Conservation (phyloP, 495 filamentous ascomycete genomes). For the Evansstolkia leycettana region DNA sequence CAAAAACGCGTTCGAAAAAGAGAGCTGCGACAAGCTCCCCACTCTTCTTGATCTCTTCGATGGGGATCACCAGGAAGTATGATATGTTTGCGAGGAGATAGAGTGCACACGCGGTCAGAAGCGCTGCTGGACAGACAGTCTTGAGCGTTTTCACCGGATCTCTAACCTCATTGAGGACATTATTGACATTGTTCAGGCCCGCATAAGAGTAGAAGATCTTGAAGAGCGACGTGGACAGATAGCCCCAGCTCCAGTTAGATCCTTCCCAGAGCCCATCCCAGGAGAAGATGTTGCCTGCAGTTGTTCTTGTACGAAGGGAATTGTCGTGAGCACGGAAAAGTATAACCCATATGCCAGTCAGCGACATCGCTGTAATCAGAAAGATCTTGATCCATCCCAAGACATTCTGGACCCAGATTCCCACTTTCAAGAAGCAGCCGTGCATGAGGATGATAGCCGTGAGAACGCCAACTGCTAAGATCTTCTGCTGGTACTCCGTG, state of each 20-base stretch:
- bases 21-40: slow-evolving; percentile 57
- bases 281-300: slow-evolving; percentile 2
- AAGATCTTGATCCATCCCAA: slow-evolving; percentile 37
- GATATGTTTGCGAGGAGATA: slow-evolving; percentile 62
- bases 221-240: slow-evolving; percentile 53
- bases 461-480: slow-evolving; percentile 22
- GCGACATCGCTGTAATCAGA: slow-evolving; percentile 28
- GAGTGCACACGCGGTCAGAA: slow-evolving; percentile 46
- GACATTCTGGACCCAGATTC: slow-evolving; percentile 33
- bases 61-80: slow-evolving; percentile 55
- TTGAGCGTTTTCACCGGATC: slow-evolving; percentile 55
- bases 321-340: slow-evolving; percentile 13
- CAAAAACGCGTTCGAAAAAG: slow-evolving; percentile 58
- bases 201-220: slow-evolving; percentile 66
- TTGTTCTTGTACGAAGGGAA: slow-evolving; percentile 6
- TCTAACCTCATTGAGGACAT: slow-evolving; percentile 66
- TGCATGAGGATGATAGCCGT: slow-evolving; percentile 27
- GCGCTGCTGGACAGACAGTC: slow-evolving; percentile 47
- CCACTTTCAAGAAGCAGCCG: slow-evolving; percentile 23
- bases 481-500: slow-evolving; percentile 23
- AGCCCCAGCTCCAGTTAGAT: slow-evolving; percentile 35
- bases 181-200: slow-evolving; percentile 56
- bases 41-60: slow-evolving; percentile 55
- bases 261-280: slow-evolving; percentile 30
- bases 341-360: slow-evolving; percentile 33